Percentiles rank a stretch among this genome's conserved stretches.
Conservation (phyloP, 1,284 basidiomycete species). For the Sparassis latifolia region DNA sequence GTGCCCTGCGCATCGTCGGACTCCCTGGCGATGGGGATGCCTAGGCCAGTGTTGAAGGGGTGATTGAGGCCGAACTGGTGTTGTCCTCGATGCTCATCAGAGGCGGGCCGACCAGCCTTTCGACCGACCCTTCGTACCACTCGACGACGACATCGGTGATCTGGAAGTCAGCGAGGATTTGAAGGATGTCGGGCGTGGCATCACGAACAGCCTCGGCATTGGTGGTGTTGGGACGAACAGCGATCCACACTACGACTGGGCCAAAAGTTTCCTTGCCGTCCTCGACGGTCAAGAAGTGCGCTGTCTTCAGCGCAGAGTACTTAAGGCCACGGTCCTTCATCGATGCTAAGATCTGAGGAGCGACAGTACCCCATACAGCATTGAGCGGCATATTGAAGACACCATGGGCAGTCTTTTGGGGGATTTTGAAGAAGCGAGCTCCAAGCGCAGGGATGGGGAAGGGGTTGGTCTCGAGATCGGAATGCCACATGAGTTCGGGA, state of each 20-base stretch:
- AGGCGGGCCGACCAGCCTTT: constrained; percentile 20
- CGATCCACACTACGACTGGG: constrained; percentile 34
- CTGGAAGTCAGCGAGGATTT: constrained; percentile 24
- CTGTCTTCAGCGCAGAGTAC: constrained; percentile 28
- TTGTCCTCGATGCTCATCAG: constrained; percentile 21
- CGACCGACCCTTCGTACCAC: constrained; percentile 26
- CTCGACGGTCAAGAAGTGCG: constrained; percentile 28
- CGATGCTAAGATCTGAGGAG: constrained; percentile 27
- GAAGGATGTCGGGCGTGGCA: constrained; percentile 30
- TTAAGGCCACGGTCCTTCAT: constrained; percentile 26
- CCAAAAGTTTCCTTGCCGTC: constrained; percentile 23
- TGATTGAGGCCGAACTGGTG: constrained; percentile 19
- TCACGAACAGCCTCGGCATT: constrained; percentile 25
- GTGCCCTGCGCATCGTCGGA: constrained; percentile 18
- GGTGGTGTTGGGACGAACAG: constrained; percentile 29
- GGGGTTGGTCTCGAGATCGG: constrained; percentile 27
- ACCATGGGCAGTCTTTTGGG: constrained; percentile 30
- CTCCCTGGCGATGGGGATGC: constrained; percentile 25
- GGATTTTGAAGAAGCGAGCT: constrained; percentile 21
- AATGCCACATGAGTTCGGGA: constrained; percentile 31
- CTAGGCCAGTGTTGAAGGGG: constrained; percentile 22
- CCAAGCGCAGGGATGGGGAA: constrained; percentile 25
- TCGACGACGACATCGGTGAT: constrained; percentile 27
- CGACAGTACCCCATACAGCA: constrained; percentile 25
- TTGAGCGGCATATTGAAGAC: constrained; percentile 29